A percentile compares a stretch with the other conserved stretches of the same genome.
Conservation (phyloP, 176 grass and related monocot genomes). For the Dendrocalamus sinicus region DNA sequence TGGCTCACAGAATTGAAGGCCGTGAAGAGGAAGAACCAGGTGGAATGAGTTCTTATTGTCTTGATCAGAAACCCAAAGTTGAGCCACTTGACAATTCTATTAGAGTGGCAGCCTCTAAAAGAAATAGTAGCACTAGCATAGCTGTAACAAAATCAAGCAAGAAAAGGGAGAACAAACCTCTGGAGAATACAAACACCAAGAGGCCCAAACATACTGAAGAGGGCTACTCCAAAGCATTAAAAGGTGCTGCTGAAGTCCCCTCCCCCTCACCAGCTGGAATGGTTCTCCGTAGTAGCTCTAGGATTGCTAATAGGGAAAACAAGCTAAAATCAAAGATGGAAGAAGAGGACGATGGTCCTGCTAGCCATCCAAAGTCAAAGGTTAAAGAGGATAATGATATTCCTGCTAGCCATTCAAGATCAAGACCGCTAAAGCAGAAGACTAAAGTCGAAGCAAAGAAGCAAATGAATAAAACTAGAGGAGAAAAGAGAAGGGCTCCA, state of each 20-base stretch:
- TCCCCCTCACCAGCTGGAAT: conserved; percentile 35
- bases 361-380: conserved; percentile 37
- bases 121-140: conserved; percentile 30
- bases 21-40: conserved; percentile 47
- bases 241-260: conserved; percentile 43
- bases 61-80: conserved; percentile 35
- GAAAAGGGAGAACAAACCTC: conserved; percentile 46
- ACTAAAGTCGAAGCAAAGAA: conserved; percentile 49
- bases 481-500: conserved; percentile 12
- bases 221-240: conserved; percentile 1
- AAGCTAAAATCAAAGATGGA: conserved; percentile 52
- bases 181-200: conserved; percentile 49
- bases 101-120: conserved; percentile 42
- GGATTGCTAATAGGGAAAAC: conserved; percentile 47
- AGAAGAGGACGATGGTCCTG: conserved; percentile 33
- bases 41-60: conserved; percentile 6
- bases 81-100: conserved; percentile 42
- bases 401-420: conserved; percentile 28
- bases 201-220: conserved; percentile 40
- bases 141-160: conserved; percentile 39
- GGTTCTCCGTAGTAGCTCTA: conserved; percentile 58
- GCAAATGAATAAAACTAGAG: conserved; percentile 42
- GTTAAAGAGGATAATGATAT: conserved; percentile 36
- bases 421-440: conserved; percentile 48
- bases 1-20: conserved; percentile 58